A percentile compares a stretch with the other conserved stretches of the same genome.
Evolutionary conservation across 805 yeast species (phyloP).

Genomic region (Candida tallmaniae): DNA sequence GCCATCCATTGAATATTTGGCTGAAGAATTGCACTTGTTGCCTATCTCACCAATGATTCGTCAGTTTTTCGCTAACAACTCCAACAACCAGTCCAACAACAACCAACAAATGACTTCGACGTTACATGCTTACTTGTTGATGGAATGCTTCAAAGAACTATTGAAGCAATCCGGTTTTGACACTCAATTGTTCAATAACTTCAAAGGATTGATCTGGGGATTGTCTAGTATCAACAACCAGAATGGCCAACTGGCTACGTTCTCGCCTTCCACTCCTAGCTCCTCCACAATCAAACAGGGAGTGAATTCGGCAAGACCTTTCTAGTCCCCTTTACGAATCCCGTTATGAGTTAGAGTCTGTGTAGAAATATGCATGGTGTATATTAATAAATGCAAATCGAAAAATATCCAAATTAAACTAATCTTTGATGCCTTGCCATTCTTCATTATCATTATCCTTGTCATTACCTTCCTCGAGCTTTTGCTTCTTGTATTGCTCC

Average conservation of each 20-base stretch:
- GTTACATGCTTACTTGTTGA: slow-evolving; percentile 59
- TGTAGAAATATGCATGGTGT: slow-evolving; percentile 4
- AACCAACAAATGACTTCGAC: slow-evolving; percentile 43
- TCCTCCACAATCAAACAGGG: no score
- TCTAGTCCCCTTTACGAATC: slow-evolving; percentile 29
- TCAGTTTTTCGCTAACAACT: slow-evolving; percentile 27
- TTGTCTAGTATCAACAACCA: slow-evolving; percentile 20
- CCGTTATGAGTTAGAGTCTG: slow-evolving; percentile 12
- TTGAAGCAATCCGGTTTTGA: slow-evolving; percentile 24
- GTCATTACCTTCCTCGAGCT: slow-evolving; percentile 10
- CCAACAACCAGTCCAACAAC: slow-evolving; percentile 17
- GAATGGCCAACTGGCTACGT: slow-evolving; percentile 4
- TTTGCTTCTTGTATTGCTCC: slow-evolving; percentile 16
- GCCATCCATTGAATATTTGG: slow-evolving; percentile 55
- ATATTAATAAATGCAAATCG: slow-evolving; percentile 5
- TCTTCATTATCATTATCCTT: slow-evolving; percentile 11
- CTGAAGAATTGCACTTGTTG: slow-evolving; percentile 62
- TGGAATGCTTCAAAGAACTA: slow-evolving; percentile 62
- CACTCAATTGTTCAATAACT: slow-evolving; percentile 24
- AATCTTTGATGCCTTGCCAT: slow-evolving; percentile 26
- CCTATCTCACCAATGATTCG: slow-evolving; percentile 53
- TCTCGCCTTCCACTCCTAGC: slow-evolving; percentile 25
- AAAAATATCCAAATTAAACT: slow-evolving; percentile 5
- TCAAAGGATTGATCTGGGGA: slow-evolving; percentile 52
- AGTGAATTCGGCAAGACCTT: slow-evolving; percentile 18